Evolutionary conservation across 805 yeast species (phyloP), one percentile per base, ranked within the genome.

Genomic region (Diddensiella caesifluorescens): DNA sequence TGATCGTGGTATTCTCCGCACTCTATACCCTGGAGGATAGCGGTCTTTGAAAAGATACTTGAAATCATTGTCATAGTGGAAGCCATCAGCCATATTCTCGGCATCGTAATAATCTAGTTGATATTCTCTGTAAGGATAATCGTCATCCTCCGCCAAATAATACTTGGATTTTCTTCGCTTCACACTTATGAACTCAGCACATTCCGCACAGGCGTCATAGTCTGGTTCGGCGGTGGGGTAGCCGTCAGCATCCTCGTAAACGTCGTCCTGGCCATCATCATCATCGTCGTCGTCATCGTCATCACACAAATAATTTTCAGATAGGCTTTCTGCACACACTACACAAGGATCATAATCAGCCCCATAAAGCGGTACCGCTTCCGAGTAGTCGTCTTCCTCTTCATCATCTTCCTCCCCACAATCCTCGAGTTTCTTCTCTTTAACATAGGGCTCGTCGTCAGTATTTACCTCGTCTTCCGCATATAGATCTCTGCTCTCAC

Each of bases 371-470:
- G 7, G 16, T 7, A n/a, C 9, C 15, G 32, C 32, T 19, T n/a
- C 16, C 15, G 9, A 29, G 32, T n/a, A 29, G 9, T 19, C 32
- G 15, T 29, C 32, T n/a, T 29, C 32, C 9, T 29, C 32, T 7
- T 29, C 32, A 29, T 29, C 32, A 7, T 13, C 32, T 15, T 22
- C 29, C 18, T 28, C 37, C 7, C 29, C 36, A 5, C 5, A 9
- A 31, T 37, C 21, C 12, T 37, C 41, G 25, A 6, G 6, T 35
- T 28, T 52, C 30, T 27, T 45, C 22, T 46, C 55, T 18, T 39
- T 61, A 22, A 30, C 52, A 13, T 46, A 57, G 6, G 46, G 51
- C 18, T 36, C 39, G 10, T 30, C 27, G 27, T 16, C 39, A 35
- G 32, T 26, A 5, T 12, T n/a, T 7, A 6, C 15, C 5, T 25